These are phyloP conservation scores for Scutellaria galericulata DNA, from an alignment of 257 asterid genomes.

Conservation along the genomic window DNA sequence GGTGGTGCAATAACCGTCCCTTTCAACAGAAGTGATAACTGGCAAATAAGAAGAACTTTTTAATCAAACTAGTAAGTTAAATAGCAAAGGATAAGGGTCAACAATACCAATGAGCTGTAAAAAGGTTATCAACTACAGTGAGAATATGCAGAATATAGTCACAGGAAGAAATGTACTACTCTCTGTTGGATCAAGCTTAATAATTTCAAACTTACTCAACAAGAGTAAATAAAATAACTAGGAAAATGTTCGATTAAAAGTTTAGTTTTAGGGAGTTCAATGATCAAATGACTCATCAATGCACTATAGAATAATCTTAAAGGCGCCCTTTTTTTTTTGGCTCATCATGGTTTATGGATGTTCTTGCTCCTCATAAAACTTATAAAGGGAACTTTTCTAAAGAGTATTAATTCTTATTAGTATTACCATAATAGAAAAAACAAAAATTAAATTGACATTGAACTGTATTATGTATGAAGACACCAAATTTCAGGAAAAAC, in stretches of 20 bases:
- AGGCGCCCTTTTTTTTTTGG: background rate
- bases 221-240: constrained; percentile 12
- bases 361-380: constrained; percentile 14
- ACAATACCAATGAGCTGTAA: constrained; percentile 1
- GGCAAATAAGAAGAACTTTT: constrained; percentile 43
- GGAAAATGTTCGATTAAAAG: constrained; percentile 19
- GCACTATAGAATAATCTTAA: background rate
- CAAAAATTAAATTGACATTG: background rate
- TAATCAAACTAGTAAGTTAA: constrained; percentile 37
- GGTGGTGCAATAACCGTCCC: constrained; percentile 99
- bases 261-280: background rate
- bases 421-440: background rate
- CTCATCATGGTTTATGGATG: background rate
- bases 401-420: background rate
- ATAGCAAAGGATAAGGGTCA: background rate
- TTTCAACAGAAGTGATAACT: constrained; percentile 92
- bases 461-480: constrained; percentile 8
- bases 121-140: background rate
- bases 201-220: background rate
- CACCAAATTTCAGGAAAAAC: background rate
- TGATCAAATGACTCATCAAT: constrained; percentile 1
- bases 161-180: constrained; percentile 24
- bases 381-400: background rate
- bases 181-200: background rate
- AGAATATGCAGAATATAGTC: constrained; percentile 24